Conservation (phyloP, 1,139 yeast genomes). For the Zygosaccharomyces sapae region DNA sequence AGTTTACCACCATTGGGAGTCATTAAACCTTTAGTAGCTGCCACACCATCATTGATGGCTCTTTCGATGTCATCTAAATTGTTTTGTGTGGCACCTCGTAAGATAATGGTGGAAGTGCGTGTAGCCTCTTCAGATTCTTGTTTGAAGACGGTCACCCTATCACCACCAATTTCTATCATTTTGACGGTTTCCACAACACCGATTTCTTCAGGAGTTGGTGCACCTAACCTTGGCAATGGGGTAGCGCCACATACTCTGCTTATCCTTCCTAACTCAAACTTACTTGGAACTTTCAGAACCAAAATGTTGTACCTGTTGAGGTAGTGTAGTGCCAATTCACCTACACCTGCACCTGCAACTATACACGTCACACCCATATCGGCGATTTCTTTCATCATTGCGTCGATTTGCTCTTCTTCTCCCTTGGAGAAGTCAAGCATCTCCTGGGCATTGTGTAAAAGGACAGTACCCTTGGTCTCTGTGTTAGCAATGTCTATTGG, state of each 20-base stretch:
- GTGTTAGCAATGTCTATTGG: conserved; percentile 93
- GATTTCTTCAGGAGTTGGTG: conserved; percentile 92
- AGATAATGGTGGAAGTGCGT: conserved; percentile 83
- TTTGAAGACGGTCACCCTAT: conserved; percentile 89
- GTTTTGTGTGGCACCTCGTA: conserved; percentile 97
- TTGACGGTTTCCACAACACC: conserved; percentile 85
- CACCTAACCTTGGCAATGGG: conserved; percentile 90
- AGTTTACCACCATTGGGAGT: conserved; percentile 64
- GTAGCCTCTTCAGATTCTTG: conserved; percentile 63
- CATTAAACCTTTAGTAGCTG: conserved; percentile 82
- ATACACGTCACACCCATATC: conserved; percentile 86
- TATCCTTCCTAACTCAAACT: conserved; percentile 87
- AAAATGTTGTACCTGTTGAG: conserved; percentile 80
- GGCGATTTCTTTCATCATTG: conserved; percentile 74
- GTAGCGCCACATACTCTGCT: conserved; percentile 98
- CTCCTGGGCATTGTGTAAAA: conserved; percentile 94
- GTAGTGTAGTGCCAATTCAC: conserved; percentile 90
- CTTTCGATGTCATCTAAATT: conserved; percentile 91
- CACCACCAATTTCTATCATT: conserved; percentile 94
- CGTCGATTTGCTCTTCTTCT: conserved; percentile 90
- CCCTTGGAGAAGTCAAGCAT: conserved; percentile 95
- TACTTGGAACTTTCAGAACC: conserved; percentile 85
- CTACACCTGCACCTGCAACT: conserved; percentile 88
- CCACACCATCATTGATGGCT: conserved; percentile 95
- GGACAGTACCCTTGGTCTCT: conserved; percentile 95